Evolutionary conservation across 2,329 filamentous ascomycete species (phyloP).

Genomic region (Pseudocercospora eumusae): DNA sequence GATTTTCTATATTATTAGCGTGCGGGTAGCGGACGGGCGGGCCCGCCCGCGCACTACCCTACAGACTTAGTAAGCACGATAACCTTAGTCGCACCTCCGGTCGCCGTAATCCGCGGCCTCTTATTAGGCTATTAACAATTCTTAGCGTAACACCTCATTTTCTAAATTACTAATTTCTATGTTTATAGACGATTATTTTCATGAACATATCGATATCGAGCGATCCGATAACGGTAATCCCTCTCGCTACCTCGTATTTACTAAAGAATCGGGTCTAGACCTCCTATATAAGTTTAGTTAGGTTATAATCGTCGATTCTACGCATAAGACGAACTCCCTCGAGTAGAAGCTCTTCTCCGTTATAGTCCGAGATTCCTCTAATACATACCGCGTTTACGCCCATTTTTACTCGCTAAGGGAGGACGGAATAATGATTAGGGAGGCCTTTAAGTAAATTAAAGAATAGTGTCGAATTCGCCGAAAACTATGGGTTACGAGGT

Average conservation of each 20-base stretch:
- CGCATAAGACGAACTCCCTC: too few relatives aligned
- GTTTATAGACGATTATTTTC: neutral
- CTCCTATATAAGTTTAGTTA: neutral
- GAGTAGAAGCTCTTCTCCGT: neutral
- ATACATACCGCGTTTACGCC: neutral
- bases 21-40: too few relatives aligned
- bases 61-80: too few relatives aligned
- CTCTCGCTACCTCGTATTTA: neutral
- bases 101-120: neutral
- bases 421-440: too few relatives aligned
- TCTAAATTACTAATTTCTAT: neutral
- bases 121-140: neutral
- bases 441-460: too few relatives aligned
- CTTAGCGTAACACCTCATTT: neutral
- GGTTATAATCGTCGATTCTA: neutral
- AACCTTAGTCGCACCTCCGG: neutral
- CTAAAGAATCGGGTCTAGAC: neutral
- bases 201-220: neutral
- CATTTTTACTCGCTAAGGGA: too few relatives aligned
- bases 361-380: neutral
- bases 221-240: neutral
- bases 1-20: too few relatives aligned
- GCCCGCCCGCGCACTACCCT: too few relatives aligned
- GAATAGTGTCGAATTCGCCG: too few relatives aligned
- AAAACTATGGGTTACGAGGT: too few relatives aligned